Base-by-base conservation (phyloP, 192 early-diverging fungal genomes). In the Entomortierella parvispora region DNA sequence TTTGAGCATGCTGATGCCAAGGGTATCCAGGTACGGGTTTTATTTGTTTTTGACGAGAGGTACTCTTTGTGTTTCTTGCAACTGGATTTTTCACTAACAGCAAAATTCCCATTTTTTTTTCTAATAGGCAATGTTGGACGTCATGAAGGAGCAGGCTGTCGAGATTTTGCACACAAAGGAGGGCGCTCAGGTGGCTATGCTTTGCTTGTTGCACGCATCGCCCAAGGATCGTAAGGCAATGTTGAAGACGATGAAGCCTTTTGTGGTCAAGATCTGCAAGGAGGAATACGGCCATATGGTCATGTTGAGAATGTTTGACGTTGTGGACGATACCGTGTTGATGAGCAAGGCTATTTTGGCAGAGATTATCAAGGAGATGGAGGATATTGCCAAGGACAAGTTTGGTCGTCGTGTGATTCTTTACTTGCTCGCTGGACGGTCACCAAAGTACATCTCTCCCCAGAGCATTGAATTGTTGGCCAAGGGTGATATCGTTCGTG, bases 211-310 rank as follows among this genome's bases (percentile, higher is more conserved):
- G 23, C 81, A 95, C 72, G 90, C 89, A 11, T 84, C 89, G 22
- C 85, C 93, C 40, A 97, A 97, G 85, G 95, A 97, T 80, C 91
- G 95, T 75, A 97, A 97, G 84, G 82, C 82, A 18, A 96, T 99
- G 57, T 79, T 96, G 61, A 94, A 94, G 77, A 75, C 92, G 22
- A 89, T 99, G 77, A 96, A 94, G 71, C 86, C 88, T 4, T 94
- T 87, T 66, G 77, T 96, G 26, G 56, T 65, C 62, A 93, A 93
- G 78, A 93, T 99, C 67, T 87, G 90, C 68, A 81, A 77, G 56
- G 97, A 99, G 69, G 94, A 96, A 84, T 91, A 95, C 70, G 97
- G 95, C 18, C 88, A 96, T 57, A 83, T 92, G 37, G 95, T 96
- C 4, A 82, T 99, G 47, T 64, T 99, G 3, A 83, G 88, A 55